These are phyloP conservation scores for Celoporthe dispersa DNA, from an alignment of 2,329 filamentous ascomycete species.

Conservation along the genomic window DNA sequence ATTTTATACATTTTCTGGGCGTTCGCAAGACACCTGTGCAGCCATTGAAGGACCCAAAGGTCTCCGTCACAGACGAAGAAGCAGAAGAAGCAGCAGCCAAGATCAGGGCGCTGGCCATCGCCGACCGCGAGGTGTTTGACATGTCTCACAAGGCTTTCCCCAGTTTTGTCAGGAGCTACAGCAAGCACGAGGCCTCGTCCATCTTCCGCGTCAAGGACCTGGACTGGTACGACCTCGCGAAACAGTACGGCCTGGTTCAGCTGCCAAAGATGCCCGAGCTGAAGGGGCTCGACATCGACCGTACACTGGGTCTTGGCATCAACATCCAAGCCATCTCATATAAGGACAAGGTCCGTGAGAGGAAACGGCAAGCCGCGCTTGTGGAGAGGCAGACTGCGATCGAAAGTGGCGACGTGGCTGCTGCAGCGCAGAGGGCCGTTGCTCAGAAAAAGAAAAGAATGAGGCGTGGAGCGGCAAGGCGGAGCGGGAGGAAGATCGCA, in stretches of 20 bases:
- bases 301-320: conserved; percentile 63
- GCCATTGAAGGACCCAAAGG: conserved; percentile 59
- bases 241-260: conserved; percentile 83
- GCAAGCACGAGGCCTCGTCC: conserved; percentile 85
- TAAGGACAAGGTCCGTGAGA: conserved; percentile 73
- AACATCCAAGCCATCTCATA: conserved; percentile 73
- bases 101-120: conserved; percentile 44
- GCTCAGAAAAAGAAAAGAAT: conserved; percentile 63
- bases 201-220: conserved; percentile 86
- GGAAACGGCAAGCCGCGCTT: conserved; percentile 62
- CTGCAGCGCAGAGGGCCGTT: conserved; percentile 47
- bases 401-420: conserved; percentile 41
- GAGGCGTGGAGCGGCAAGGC: conserved; percentile 75
- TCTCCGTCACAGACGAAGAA: conserved; percentile 65
- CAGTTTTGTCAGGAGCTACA: conserved; percentile 89
- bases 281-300: conserved; percentile 67
- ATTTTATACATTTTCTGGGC: conserved; percentile 85
- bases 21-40: conserved; percentile 84
- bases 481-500: conserved; percentile 67
- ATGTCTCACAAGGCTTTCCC: conserved; percentile 92
- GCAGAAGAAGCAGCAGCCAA: conserved; percentile 47
- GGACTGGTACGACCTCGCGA: conserved; percentile 81
- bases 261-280: conserved; percentile 95
- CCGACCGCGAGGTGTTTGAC: conserved; percentile 75
- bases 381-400: conserved; percentile 51